Base-by-base conservation (phyloP, 257 asterid genomes). In the Fraxinus anomala region DNA sequence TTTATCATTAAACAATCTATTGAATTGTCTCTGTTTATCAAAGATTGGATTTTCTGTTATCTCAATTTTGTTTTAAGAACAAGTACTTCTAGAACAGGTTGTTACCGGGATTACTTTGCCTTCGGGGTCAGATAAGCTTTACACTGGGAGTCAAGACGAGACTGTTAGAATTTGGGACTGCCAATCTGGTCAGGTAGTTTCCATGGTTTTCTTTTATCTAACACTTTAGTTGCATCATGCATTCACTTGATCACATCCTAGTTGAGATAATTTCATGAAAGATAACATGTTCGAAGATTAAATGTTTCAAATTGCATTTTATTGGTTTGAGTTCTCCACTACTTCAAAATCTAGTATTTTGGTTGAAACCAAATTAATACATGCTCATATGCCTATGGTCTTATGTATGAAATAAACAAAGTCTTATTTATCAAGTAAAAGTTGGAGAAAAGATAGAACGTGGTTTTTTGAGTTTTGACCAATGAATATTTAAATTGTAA, bases 141-240 rank as follows among this genome's bases (percentile, higher is more conserved):
- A 96, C 86, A 83, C 95, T 1, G 97, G 97, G 80, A 88, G 99
- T 86, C 91, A 88, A 80, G 99, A 96, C 76, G 97, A 89, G 88
- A 92, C 91, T 5, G 96, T 93, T 73, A 89, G 92, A 85, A 86
- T 93, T 77, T 96, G 99, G 98, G 98, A 96, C 83, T 93, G 99
- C 91, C 97, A 94, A 77, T 92, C 97, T 54, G 99, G 97, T 73
- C 96, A 96, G 98, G 97, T 96, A 72, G 72, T 65, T 83, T 51
- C 68, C 73, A 28, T 74, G 23, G 21, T 74, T 16, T 81, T 16
- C 56, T 44, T n/a, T 76, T 69, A 1, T 21, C 31, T 76, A 7
- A 40, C 73, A n/a, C 23, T 17, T 19, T 65, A 14, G 19, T 42
- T 66, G 51, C 17, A 42, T 10, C 70, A 75, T 56, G 49, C 26